phyloP scores from a whole-genome alignment of 192 early-diverging fungal genomes.

The Chytriomyces hyalinus region DNA sequence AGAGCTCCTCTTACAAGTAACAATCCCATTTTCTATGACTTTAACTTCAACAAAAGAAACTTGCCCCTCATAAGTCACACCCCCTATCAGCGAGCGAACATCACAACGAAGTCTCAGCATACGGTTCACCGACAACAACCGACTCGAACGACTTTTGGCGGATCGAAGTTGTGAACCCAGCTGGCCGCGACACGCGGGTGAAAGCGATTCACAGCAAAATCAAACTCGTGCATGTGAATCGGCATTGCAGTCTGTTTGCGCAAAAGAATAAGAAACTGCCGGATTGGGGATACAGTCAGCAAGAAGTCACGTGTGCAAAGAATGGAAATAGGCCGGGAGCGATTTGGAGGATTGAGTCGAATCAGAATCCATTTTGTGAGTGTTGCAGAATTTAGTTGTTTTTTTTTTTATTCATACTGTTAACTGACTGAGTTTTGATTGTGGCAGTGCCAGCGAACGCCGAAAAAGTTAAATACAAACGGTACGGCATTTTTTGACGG shows the following conservation, averaged over 20 bases:
- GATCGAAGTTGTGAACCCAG: constrained; percentile 72
- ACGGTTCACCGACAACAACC: constrained; percentile 67
- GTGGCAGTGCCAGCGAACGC: constrained; percentile 44
- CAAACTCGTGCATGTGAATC: constrained; percentile 77
- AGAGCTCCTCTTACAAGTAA: not conserved
- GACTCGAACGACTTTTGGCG: constrained; percentile 93
- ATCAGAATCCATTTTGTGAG: constrained; percentile 13
- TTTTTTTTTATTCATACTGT: not conserved
- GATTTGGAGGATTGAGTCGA: constrained; percentile 21
- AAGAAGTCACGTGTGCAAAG: constrained; percentile 91
- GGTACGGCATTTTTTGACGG: no score
- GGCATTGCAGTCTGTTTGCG: constrained; percentile 79
- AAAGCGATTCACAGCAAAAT: constrained; percentile 64
- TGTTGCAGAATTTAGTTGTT: not conserved
- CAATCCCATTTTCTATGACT: no score
- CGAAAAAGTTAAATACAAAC: constrained; percentile 44
- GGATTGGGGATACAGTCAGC: constrained; percentile 82
- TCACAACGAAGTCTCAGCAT: constrained; percentile 55
- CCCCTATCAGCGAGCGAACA: constrained; percentile 52
- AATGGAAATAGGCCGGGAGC: constrained; percentile 50
- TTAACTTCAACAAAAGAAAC: no score
- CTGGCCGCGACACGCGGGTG: constrained; percentile 49
- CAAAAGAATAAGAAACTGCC: constrained; percentile 74
- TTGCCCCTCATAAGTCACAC: no score
- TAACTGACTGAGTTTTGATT: not conserved